phyloP scores from a whole-genome alignment of 345 rosid species.

The Salix viminalis region DNA sequence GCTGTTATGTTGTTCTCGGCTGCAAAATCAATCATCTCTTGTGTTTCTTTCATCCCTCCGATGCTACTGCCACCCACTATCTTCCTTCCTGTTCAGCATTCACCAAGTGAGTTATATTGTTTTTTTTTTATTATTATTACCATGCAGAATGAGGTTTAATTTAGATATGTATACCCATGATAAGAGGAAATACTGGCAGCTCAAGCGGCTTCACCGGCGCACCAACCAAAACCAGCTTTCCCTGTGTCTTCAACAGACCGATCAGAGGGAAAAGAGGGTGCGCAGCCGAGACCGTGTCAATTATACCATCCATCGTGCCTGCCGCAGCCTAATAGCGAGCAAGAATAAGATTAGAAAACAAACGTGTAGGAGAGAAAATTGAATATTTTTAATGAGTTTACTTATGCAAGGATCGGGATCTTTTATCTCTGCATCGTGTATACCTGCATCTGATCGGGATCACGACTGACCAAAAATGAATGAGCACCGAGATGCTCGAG shows the following conservation, averaged over 20 bases:
- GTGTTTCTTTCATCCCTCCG: no score
- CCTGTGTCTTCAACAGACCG: not conserved
- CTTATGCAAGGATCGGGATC: not conserved
- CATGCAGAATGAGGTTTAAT: no score
- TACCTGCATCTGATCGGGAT: not conserved
- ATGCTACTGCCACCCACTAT: no score
- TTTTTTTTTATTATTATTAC: no score
- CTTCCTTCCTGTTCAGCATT: no score
- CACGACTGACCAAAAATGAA: not conserved
- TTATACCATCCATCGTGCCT: not conserved
- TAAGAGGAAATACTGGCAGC: not conserved
- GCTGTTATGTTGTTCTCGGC: no score
- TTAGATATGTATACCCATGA: not conserved
- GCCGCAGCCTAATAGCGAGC: not conserved
- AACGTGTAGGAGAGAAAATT: no score
- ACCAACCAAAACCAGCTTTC: constrained; percentile 2
- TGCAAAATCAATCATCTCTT: no score
- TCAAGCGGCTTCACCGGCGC: constrained; percentile 2
- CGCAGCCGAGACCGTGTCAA: not conserved
- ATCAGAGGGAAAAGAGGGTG: not conserved
- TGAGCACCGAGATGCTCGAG: not conserved
- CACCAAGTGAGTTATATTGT: no score
- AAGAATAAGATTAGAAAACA: not conserved
- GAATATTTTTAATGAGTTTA: not conserved
- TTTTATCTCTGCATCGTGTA: not conserved